Percentiles rank a stretch among this genome's conserved stretches.
Evolutionary conservation across 2,329 filamentous ascomycete genomes (phyloP).

Genomic region (Trichoderma sp.): DNA sequence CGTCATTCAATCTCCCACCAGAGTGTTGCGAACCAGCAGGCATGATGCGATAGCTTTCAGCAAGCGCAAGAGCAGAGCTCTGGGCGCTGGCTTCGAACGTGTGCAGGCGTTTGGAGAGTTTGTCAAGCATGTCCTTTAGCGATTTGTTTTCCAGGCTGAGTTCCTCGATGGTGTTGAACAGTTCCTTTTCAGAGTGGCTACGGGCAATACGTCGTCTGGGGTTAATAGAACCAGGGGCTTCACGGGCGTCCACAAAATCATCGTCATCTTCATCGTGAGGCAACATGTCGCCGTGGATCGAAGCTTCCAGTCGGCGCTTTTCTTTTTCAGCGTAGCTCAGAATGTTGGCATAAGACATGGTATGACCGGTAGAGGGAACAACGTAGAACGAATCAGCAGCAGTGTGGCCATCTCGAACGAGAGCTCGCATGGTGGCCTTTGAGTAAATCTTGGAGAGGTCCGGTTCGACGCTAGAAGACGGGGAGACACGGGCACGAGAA

Average conservation of each 20-base stretch:
- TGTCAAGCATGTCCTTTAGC: constrained; percentile 83
- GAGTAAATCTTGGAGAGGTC: constrained; percentile 86
- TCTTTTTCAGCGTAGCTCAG: constrained; percentile 71
- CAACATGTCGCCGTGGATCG: constrained; percentile 52
- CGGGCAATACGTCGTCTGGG: constrained; percentile 48
- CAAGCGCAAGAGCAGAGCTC: constrained; percentile 80
- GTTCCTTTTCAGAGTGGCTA: constrained; percentile 48
- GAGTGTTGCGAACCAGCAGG: constrained; percentile 58
- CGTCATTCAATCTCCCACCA: constrained; percentile 38
- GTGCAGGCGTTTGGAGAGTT: constrained; percentile 82
- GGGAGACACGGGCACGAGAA: constrained; percentile 33
- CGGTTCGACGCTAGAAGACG: constrained; percentile 55
- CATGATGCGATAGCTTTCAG: constrained; percentile 76
- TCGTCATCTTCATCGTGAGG: constrained; percentile 65
- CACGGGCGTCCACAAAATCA: constrained; percentile 86
- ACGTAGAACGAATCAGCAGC: constrained; percentile 86
- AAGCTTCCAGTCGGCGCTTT: constrained; percentile 61
- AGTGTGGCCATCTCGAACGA: constrained; percentile 69
- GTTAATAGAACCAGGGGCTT: constrained; percentile 58
- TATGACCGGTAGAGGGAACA: constrained; percentile 88
- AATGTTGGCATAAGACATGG: constrained; percentile 90
- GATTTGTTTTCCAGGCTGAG: constrained; percentile 85
- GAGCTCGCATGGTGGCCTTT: constrained; percentile 77
- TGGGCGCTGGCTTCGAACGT: constrained; percentile 93
- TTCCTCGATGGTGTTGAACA: constrained; percentile 79